Base-by-base conservation (phyloP, 1,139 yeast genomes). In the Hanseniaspora uvarum region DNA sequence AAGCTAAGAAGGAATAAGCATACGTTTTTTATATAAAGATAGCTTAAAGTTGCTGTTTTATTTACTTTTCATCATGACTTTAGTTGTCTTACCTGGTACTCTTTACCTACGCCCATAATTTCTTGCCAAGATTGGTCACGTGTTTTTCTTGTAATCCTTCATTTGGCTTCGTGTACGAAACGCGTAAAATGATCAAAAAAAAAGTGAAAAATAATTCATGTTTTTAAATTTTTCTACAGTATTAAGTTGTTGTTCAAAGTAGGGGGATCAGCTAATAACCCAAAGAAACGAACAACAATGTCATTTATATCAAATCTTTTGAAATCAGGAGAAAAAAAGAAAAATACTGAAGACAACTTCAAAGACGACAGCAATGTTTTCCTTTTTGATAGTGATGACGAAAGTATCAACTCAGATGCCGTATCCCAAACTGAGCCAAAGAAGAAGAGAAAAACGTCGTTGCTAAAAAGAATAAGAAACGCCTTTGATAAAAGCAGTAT, bases 331-430 rank as follows among this genome's bases (percentile, higher is more conserved):
- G 38, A 33, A 4, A 37, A 37, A 19, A 18, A 37, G 3, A 30
- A 33, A 24, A 19, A 19, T 5, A 14, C 19, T 23, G 28, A 40
- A 14, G 36, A 26, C 26, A 36, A 41, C 14, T 19, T 38, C 2
- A 18, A 21, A 7, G 33, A 28, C 16, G 40, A 24, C 3, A 21
- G 28, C 18, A 36, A 36, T 16, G 24, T 50, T 6, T 50, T 50
- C 23, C 31, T 50, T 14, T 50, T 50, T 43, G 53, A 50, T n/a
- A 50, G 53, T 50, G 53, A 50, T 24, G 53, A 50, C 34, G 53
- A 50, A 34, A 43, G 43, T 14, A 31, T 41, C 1, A 28, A 16
- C 23, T 24, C 38, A 10, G 26, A 19, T 3, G n/a, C 18, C 1
- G 36, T 5, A 12, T 26, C 33, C 4, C 34, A 30, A 31, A 7